These are phyloP conservation scores for Candida takata DNA, from an alignment of 805 yeast species.

Conservation along the genomic window DNA sequence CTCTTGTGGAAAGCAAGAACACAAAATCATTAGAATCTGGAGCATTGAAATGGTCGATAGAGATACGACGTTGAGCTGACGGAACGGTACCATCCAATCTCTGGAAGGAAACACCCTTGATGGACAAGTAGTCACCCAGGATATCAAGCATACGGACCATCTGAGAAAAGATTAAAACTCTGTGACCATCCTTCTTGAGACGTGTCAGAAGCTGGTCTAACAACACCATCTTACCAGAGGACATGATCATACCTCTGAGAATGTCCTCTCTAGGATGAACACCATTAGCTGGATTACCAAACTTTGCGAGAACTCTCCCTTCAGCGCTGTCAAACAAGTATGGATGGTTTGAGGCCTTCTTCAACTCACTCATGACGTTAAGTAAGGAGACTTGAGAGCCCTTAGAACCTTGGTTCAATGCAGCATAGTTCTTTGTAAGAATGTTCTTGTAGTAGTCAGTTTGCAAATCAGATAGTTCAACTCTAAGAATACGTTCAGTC, in stretches of 20 bases:
- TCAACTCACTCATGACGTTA: slow-evolving; percentile 91
- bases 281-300: slow-evolving; percentile 39
- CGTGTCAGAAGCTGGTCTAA: slow-evolving; percentile 83
- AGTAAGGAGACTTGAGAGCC: slow-evolving; percentile 76
- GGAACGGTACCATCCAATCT: slow-evolving; percentile 96
- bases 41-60: slow-evolving; percentile 95
- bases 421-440: slow-evolving; percentile 84
- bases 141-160: slow-evolving; percentile 97
- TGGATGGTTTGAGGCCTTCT: slow-evolving; percentile 96
- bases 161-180: slow-evolving; percentile 91
- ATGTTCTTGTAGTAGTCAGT: slow-evolving; percentile 93
- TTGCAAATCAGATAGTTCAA: slow-evolving; percentile 90
- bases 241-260: slow-evolving; percentile 89
- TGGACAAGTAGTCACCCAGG: slow-evolving; percentile 83
- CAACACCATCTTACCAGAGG: slow-evolving; percentile 96
- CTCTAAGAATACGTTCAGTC: slow-evolving; percentile 90
- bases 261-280: slow-evolving; percentile 65
- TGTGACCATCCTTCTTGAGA: slow-evolving; percentile 86
- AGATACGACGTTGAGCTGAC: slow-evolving; percentile 84
- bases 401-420: slow-evolving; percentile 77
- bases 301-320: slow-evolving; percentile 63
- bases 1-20: slow-evolving; percentile 87
- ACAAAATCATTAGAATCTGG: slow-evolving; percentile 90
- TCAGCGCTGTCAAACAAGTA: slow-evolving; percentile 92
- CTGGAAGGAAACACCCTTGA: slow-evolving; percentile 85